Evolutionary conservation across 345 rosid genomes (phyloP).

Genomic region (Lenwebbia sp.): DNA sequence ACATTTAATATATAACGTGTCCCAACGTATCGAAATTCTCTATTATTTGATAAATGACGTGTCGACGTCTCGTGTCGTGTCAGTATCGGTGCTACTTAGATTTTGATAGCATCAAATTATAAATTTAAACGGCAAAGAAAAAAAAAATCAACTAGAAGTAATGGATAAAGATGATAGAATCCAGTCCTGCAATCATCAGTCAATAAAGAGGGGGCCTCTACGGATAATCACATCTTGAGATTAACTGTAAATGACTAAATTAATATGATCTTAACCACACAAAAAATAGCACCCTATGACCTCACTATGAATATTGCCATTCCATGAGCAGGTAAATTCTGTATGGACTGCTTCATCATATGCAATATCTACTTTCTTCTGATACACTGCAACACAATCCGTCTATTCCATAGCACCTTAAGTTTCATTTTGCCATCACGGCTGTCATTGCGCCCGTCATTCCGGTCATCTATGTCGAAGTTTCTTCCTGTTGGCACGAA

Average conservation of each 20-base stretch:
- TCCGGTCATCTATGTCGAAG: not conserved
- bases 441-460: not conserved
- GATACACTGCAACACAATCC: not conserved
- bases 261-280: not conserved
- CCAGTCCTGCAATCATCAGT: not conserved
- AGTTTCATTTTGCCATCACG: not conserved
- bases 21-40: too few species aligned
- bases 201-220: not conserved
- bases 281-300: not conserved
- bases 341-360: not conserved
- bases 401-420: not conserved
- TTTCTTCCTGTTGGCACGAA: not conserved
- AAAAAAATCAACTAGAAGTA: not conserved
- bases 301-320: not conserved
- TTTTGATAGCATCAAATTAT: not conserved
- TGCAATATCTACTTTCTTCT: not conserved
- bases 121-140: not conserved
- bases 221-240: not conserved
- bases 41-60: too few species aligned
- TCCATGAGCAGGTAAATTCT: not conserved
- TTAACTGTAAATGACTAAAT: not conserved
- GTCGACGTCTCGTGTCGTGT: too few species aligned
- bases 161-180: not conserved
- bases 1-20: too few species aligned
- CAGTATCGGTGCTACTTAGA: too few species aligned